Percentiles rank a stretch among this genome's conserved stretches.
Evolutionary conservation across 2,329 filamentous ascomycete genomes (phyloP).

Genomic region (Aspergillus terreus): DNA sequence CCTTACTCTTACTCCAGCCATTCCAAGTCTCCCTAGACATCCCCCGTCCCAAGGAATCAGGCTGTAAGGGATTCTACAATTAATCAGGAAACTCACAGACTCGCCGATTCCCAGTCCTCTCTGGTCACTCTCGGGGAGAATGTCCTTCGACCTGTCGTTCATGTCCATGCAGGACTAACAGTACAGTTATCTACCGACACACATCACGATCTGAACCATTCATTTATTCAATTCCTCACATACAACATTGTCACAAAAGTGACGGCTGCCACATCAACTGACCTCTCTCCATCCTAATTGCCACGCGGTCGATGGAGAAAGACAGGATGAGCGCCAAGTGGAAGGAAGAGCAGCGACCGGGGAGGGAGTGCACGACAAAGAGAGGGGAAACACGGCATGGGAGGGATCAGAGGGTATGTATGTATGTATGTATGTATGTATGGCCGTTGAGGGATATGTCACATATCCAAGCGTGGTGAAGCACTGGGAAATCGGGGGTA

Average conservation of each 20-base stretch:
- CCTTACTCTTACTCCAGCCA: no score
- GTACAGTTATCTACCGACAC: no score
- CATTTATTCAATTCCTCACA: constrained; percentile 12
- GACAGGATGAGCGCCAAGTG: constrained; percentile 29
- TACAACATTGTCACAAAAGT: constrained; percentile 25
- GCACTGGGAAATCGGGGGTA: constrained; percentile 7
- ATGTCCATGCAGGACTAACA: no score
- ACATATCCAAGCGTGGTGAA: constrained; percentile 5
- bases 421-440: not conserved
- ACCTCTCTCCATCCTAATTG: not conserved
- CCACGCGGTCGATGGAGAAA: not conserved
- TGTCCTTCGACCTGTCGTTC: no score
- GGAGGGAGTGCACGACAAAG: constrained; percentile 16
- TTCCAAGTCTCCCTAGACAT: not conserved
- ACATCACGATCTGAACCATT: not conserved
- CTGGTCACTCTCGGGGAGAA: no score
- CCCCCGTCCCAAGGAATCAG: no score
- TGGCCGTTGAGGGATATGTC: constrained; percentile 4
- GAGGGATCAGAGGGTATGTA: not conserved
- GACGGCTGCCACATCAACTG: constrained; percentile 34
- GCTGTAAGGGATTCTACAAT: no score
- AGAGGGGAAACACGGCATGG: constrained; percentile 38
- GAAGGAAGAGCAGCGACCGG: constrained; percentile 13
- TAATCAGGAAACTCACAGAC: no score
- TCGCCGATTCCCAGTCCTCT: no score